Evolutionary conservation across 345 rosid species (phyloP), one percentile per base, ranked within the genome.

Genomic region (Corymbia maculata): DNA sequence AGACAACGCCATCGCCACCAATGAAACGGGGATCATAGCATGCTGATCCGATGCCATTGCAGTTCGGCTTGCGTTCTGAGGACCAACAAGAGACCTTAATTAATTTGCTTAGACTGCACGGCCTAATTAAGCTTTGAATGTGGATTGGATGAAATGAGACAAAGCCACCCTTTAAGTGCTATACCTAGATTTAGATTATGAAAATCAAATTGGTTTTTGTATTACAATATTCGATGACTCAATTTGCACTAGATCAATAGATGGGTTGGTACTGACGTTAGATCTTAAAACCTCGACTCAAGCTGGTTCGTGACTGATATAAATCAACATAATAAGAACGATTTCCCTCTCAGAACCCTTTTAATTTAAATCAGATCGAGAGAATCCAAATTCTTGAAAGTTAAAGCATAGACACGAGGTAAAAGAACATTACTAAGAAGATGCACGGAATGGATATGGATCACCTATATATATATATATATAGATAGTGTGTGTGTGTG

Each of bases 21-120:
- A 89, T 57, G 84, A 89, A 87, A 17, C 90, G 86, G 7, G 90
- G 90, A 42, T 87, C 90, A 30, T 85, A 68, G 57, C 90, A 89
- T 32, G 86, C 86, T 32, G 90, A 59, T 51, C 90, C 90, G 21
- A 42, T 28, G 24, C 88, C 90, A 51, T 86, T 47, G 88, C 90
- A 89, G 87, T 85, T 88, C 32, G 70, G 66, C 36, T 52, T 68
- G 66, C 87, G 89, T n/a, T 88, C 87, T 88, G 30, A 84, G 52
- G 52, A 84, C 52, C n/a, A 84, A 47, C 24, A 24, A 24, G 45
- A 70, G 22, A 70, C 80, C 79, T 32, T 70, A 70, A 5, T 70
- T 9, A 70, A 32, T 70, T 70, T 32, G 45, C 45, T 32, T 16
- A 22, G 79, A 68, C 79, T 68, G 22, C 45, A 30, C 32, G 14